Percentiles rank a stretch among this genome's conserved stretches.
Conservation (phyloP, 73 alveolate species). For the Effrenium voratum region DNA sequence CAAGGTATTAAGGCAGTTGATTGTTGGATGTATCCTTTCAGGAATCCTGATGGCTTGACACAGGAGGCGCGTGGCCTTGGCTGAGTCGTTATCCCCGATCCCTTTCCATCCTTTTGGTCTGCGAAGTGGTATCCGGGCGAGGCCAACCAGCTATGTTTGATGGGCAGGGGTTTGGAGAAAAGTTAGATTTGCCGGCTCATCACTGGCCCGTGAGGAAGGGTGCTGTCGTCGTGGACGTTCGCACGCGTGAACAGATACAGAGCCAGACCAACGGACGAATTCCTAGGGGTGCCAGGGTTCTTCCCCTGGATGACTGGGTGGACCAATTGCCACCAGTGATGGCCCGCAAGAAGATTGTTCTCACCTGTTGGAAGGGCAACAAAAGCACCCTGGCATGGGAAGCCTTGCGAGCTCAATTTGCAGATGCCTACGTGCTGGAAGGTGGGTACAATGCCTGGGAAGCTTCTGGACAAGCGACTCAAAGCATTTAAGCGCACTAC, state of each 20-base stretch:
- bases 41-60: too few species aligned
- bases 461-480: constrained; percentile 9
- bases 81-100: too few species aligned
- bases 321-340: constrained; percentile 38
- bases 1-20: too few species aligned
- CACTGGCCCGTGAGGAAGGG: too few species aligned
- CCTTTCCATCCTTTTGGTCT: too few species aligned
- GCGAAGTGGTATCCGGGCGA: too few species aligned
- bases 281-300: constrained; percentile 33
- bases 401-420: constrained; percentile 52
- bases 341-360: constrained; percentile 48
- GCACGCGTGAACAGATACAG: constrained; percentile 67
- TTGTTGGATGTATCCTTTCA: too few species aligned
- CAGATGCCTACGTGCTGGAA: constrained; percentile 61
- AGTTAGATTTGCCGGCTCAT: too few species aligned
- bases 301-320: constrained; percentile 70
- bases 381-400: constrained; percentile 66
- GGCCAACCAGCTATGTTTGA: too few species aligned
- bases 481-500: not conserved
- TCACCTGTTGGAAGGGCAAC: constrained; percentile 74
- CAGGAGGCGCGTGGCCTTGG: too few species aligned
- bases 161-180: too few species aligned
- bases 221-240: constrained; percentile 48
- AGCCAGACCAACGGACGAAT: constrained; percentile 41
- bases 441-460: constrained; percentile 61